Base-by-base conservation (phyloP, 2,329 filamentous ascomycete genomes). In the Fusarium metavorans region DNA sequence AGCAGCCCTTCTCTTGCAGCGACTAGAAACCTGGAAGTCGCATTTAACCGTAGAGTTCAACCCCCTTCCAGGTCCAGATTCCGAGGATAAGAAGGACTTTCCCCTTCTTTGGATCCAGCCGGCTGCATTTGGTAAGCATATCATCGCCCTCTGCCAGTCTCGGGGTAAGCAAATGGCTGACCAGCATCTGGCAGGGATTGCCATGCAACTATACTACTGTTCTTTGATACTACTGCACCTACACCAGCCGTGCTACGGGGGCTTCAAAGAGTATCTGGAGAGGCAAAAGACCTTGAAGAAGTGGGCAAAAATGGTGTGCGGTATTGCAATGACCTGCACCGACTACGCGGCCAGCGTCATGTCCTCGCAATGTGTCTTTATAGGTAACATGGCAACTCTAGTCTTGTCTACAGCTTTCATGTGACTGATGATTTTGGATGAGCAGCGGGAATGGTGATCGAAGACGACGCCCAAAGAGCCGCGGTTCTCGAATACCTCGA, bases 151-250 rank as follows among this genome's bases (percentile, higher is more conserved):
- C 20, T 14, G 27, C 48, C 0, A 3, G 11, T 18, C 16, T 13
- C 8, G 14, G 27, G 48, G 11, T 34, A 6, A 5, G 9, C 5
- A 20, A 50, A 41, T 41, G 27, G 9, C 27, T 52, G 5, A 52
- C 25, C 9, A 18, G 9, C 2, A 41, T 41, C 14, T 18, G 16
- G 1, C 25, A 52, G 48, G 48, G 18, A 30, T 52, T 10, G 48
- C 48, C 1, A 52, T 52, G 48, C 48, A 52, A 30, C 27, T 52
- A 9, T 52, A 52, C 48, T 52, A 52, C 27, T 52, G 48, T 3
- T 87, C 88, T 1, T 84, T 86, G 20, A 87, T 90, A 27, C 81
- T 90, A 1, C 82, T 90, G 1, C 70, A 73, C 7, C 67, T 80
- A 0, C 76, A 80, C 23, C 75, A 68, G 2, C 71, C 77, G 1